A percentile compares a stretch with the other conserved stretches of the same genome.
Evolutionary conservation across 495 filamentous ascomycete genomes (phyloP).

Genomic region (Hypoxylon perforatum): DNA sequence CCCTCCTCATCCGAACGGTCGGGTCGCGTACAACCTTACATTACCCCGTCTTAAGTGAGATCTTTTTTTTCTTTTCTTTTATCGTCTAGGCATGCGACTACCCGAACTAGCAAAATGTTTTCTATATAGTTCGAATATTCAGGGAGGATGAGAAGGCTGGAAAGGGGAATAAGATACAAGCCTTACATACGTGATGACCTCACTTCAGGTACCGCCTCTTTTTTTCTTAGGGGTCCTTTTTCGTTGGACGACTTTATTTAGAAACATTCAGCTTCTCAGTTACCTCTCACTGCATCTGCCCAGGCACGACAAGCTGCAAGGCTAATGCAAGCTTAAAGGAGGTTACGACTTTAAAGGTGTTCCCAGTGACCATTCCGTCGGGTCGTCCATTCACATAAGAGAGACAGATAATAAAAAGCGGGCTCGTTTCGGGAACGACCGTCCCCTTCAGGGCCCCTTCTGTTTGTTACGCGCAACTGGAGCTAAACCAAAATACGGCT

Average conservation of each 20-base stretch:
- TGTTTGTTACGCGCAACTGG: not conserved
- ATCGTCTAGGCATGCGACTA: conserved; percentile 8
- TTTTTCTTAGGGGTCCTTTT: conserved; percentile 22
- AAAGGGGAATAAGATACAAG: conserved; percentile 6
- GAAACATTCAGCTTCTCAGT: conserved; percentile 23
- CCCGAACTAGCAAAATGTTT: not conserved
- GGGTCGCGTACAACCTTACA: conserved; percentile 43
- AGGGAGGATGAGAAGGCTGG: not conserved
- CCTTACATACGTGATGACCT: conserved; percentile 26
- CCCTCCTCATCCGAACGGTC: conserved; percentile 39
- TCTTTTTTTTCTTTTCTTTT: conserved; percentile 22
- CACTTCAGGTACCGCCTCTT: not conserved
- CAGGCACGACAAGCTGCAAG: conserved; percentile 38
- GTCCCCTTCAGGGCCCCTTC: conserved; percentile 5
- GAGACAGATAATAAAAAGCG: conserved; percentile 26
- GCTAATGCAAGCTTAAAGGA: conserved; percentile 60
- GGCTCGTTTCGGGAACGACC: conserved; percentile 38
- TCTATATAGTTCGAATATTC: not conserved
- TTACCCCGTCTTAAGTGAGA: conserved; percentile 40
- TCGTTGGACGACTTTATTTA: conserved; percentile 12
- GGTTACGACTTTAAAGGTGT: conserved; percentile 37
- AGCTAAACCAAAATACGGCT: not conserved
- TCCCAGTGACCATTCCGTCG: conserved; percentile 40
- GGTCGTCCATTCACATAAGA: conserved; percentile 29
- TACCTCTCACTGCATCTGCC: conserved; percentile 35